These are phyloP conservation scores for Calendula officinalis DNA, from an alignment of 129 eudicot species.

Conservation along the genomic window DNA sequence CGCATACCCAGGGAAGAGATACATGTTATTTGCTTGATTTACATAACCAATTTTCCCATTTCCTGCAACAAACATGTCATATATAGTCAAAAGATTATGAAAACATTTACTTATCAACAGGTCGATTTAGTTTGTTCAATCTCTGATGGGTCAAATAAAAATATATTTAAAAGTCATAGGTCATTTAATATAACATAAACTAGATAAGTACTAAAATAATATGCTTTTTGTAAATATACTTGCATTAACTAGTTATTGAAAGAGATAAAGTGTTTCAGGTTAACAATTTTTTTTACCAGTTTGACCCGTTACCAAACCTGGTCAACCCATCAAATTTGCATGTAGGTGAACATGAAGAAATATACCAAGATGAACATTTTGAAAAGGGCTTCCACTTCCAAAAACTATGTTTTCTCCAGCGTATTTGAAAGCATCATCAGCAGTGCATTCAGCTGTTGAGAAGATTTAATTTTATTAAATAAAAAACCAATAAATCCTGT, in stretches of 20 bases:
- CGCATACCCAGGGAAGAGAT: slow-evolving; percentile 94
- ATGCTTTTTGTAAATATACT: slow-evolving; percentile 1
- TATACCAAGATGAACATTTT: slow-evolving; percentile 86
- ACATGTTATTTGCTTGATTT: slow-evolving; percentile 99
- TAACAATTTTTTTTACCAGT: background rate
- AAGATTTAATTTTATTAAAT: slow-evolving; percentile 21
- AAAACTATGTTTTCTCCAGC: slow-evolving; percentile 90
- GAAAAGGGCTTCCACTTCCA: slow-evolving; percentile 99
- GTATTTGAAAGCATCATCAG: slow-evolving; percentile 85
- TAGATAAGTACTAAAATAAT: no score
- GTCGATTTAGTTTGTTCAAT: background rate
- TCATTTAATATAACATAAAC: background rate
- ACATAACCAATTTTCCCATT: slow-evolving; percentile 93
- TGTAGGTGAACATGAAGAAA: slow-evolving; percentile 7
- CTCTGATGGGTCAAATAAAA: background rate
- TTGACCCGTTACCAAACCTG: background rate
- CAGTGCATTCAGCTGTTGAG: slow-evolving; percentile 94
- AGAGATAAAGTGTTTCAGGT: background rate
- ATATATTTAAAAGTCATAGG: background rate
- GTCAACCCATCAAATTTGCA: background rate
- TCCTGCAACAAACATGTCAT: slow-evolving; percentile 41
- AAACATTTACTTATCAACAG: background rate
- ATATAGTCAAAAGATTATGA: background rate
- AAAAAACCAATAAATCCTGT: slow-evolving; percentile 1
- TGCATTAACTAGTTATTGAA: background rate